These are phyloP conservation scores for Sugiyamaella grinbergsii DNA, from an alignment of 1,139 yeast genomes.

Conservation along the genomic window DNA sequence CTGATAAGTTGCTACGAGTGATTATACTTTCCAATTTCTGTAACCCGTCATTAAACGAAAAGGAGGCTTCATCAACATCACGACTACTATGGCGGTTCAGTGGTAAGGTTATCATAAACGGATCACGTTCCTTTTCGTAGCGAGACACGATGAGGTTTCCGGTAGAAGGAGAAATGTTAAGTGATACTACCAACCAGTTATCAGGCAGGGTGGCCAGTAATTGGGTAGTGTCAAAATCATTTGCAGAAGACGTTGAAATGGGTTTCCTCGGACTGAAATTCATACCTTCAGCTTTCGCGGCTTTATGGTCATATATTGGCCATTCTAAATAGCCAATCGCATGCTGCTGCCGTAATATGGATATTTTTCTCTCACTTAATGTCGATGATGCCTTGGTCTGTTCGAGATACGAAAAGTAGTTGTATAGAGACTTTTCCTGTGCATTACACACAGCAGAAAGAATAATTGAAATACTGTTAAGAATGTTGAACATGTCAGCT, in stretches of 20 bases:
- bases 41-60: conserved; percentile 53
- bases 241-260: neutral
- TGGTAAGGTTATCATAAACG: conserved; percentile 62
- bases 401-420: conserved; percentile 24
- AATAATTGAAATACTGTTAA: conserved; percentile 36
- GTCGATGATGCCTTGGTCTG: conserved; percentile 15
- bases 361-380: conserved; percentile 24
- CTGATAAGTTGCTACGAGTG: conserved; percentile 59
- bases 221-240: neutral
- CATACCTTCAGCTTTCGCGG: neutral
- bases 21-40: conserved; percentile 55
- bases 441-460: conserved; percentile 35
- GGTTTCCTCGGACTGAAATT: neutral
- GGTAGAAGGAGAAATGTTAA: conserved; percentile 62
- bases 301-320: conserved; percentile 8
- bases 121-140: conserved; percentile 43
- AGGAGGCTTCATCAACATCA: conserved; percentile 48
- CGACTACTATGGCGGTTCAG: conserved; percentile 54
- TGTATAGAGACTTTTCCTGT: conserved; percentile 3
- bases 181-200: conserved; percentile 60
- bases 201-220: conserved; percentile 44
- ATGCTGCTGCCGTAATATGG: conserved; percentile 1
- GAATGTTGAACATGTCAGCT: conserved; percentile 28
- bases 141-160: conserved; percentile 62
- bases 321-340: conserved; percentile 9